phyloP scores from a whole-genome alignment of 2,329 filamentous ascomycete species.

The Fusarium sp. region DNA sequence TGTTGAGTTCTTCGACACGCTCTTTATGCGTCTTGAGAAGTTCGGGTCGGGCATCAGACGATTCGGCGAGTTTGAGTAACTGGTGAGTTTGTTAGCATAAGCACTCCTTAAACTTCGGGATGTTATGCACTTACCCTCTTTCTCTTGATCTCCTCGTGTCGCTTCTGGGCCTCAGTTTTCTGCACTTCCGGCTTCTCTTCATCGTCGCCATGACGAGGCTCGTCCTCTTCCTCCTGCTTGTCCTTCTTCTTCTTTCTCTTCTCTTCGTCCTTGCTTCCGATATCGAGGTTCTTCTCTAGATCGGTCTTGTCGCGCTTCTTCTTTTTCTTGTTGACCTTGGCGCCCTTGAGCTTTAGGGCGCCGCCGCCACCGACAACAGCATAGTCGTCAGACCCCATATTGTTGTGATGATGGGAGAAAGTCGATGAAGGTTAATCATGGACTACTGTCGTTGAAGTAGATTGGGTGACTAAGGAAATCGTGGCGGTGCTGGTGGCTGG shows the following conservation, averaged over 20 bases:
- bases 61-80: slow-evolving; percentile 82
- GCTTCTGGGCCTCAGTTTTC: slow-evolving; percentile 87
- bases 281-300: slow-evolving; percentile 60
- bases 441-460: slow-evolving; percentile 5
- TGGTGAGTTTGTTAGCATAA: slow-evolving; percentile 50
- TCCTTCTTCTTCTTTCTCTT: slow-evolving; percentile 39
- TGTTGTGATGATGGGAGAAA: slow-evolving; percentile 20
- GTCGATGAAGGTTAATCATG: background rate
- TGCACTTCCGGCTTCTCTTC: slow-evolving; percentile 47
- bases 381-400: slow-evolving; percentile 83
- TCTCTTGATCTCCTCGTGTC: slow-evolving; percentile 81
- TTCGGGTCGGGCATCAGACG: slow-evolving; percentile 69
- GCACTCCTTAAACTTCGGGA: background rate
- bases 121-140: slow-evolving; percentile 73
- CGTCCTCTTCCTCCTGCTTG: slow-evolving; percentile 44
- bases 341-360: slow-evolving; percentile 87
- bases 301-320: slow-evolving; percentile 66
- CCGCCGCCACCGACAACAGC: slow-evolving; percentile 72
- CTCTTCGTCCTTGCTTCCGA: slow-evolving; percentile 38
- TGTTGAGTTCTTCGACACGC: slow-evolving; percentile 93
- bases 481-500: slow-evolving; percentile 25
- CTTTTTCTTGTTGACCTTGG: slow-evolving; percentile 70
- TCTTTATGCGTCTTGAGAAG: slow-evolving; percentile 97
- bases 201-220: slow-evolving; percentile 49
- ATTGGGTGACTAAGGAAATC: slow-evolving; percentile 14